Evolutionary conservation across 164 flowering plant genomes (phyloP).

Genomic region (Litsea cubeba): DNA sequence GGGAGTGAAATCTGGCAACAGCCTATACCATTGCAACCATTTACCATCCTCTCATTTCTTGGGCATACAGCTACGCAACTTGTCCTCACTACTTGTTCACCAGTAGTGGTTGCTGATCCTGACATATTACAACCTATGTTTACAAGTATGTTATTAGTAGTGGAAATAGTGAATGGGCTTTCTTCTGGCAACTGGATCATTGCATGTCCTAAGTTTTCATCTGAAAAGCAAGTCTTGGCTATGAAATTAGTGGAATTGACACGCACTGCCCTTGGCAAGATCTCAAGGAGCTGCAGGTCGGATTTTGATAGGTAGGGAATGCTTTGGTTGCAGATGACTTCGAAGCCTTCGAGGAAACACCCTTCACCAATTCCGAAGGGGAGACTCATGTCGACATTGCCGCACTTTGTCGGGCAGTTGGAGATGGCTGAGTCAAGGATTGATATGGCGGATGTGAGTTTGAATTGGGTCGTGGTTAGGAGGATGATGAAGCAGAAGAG

Average conservation of each 20-base stretch:
- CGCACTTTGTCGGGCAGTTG: not conserved
- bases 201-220: too few species aligned
- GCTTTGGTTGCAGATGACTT: conserved; percentile 1
- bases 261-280: conserved; percentile 4
- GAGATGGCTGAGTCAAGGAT: not conserved
- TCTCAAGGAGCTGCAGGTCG: conserved; percentile 1
- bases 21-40: conserved; percentile 6
- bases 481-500: not conserved
- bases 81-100: too few species aligned
- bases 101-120: not conserved
- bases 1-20: conserved; percentile 6
- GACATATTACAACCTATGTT: not conserved
- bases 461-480: not conserved
- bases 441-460: not conserved
- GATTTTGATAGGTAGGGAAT: not conserved
- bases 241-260: not conserved
- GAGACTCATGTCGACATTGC: not conserved
- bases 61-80: not conserved
- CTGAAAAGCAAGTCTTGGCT: not conserved
- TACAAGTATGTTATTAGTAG: not conserved
- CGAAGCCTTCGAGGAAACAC: conserved; percentile 6
- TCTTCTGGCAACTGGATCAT: not conserved
- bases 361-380: conserved; percentile 6
- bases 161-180: not conserved
- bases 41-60: not conserved